Conservation (phyloP, 1,284 basidiomycete species). For the Ganoderma boninense region DNA sequence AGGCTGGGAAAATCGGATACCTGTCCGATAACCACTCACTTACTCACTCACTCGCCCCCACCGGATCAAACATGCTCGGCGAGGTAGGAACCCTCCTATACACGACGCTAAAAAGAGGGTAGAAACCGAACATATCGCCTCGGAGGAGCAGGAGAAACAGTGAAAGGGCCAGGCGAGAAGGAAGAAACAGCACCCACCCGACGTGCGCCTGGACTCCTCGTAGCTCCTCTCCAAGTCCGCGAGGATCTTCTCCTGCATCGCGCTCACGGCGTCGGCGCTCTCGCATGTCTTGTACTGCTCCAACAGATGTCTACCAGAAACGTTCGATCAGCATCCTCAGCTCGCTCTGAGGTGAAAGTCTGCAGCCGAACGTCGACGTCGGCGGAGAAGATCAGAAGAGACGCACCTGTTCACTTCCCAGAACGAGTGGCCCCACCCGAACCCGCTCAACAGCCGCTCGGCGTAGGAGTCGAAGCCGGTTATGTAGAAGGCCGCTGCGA, state of each 20-base stretch:
- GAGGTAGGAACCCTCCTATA: background rate
- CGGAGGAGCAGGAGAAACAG: background rate
- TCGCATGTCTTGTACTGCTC: constrained; percentile 78
- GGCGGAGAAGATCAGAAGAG: background rate
- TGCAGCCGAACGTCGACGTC: background rate
- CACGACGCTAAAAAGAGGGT: background rate
- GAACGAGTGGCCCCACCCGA: constrained; percentile 91
- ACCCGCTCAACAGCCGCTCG: constrained; percentile 77
- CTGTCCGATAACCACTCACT: background rate
- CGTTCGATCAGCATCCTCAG: constrained; percentile 2
- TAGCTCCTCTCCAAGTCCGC: constrained; percentile 75
- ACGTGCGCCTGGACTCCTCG: constrained; percentile 57
- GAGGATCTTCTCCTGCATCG: constrained; percentile 79
- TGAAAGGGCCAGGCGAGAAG: too few species aligned
- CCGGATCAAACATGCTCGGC: background rate
- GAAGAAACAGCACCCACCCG: constrained; percentile 48
- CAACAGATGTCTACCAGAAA: constrained; percentile 44
- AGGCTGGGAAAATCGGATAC: background rate
- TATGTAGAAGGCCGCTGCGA: constrained; percentile 93
- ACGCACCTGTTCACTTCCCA: constrained; percentile 83
- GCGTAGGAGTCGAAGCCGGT: constrained; percentile 86
- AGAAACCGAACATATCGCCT: background rate
- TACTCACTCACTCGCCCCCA: background rate
- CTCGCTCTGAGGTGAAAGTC: background rate
- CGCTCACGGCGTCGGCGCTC: constrained; percentile 68